A percentile compares a stretch with the other conserved stretches of the same genome.
Conservation (phyloP, 2,329 filamentous ascomycete species). For the Lasiodiplodia sp. region DNA sequence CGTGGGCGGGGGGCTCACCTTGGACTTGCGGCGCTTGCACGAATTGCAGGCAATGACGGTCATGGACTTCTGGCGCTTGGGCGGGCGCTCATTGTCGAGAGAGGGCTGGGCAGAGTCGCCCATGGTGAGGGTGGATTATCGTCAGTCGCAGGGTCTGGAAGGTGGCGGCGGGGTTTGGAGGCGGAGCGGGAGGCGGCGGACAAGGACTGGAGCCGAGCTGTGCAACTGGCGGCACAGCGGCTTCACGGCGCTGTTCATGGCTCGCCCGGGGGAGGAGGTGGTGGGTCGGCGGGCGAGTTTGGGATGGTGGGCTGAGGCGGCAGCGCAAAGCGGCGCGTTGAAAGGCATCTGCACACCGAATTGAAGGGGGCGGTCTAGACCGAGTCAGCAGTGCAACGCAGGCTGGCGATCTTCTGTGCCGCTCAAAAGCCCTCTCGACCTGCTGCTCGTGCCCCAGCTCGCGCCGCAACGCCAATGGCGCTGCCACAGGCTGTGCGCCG, state of each 20-base stretch:
- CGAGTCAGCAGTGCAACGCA: slow-evolving; percentile 7
- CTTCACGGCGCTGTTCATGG: slow-evolving; percentile 22
- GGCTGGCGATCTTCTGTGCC: not conserved
- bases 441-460: not conserved
- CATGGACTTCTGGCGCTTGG: slow-evolving; percentile 28
- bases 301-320: slow-evolving; percentile 12
- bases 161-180: not conserved
- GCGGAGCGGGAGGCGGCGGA: slow-evolving; percentile 13
- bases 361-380: slow-evolving; percentile 14
- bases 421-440: not conserved
- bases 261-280: slow-evolving; percentile 1
- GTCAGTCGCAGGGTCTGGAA: not conserved
- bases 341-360: slow-evolving; percentile 2
- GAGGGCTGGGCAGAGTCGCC: not conserved
- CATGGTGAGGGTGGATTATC: slow-evolving; percentile 1
- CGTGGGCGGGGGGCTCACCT: slow-evolving; percentile 1
- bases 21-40: slow-evolving; percentile 28
- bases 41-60: slow-evolving; percentile 28
- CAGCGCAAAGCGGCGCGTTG: not conserved
- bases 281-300: not conserved
- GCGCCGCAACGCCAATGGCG: not conserved
- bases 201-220: slow-evolving; percentile 10
- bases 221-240: slow-evolving; percentile 19
- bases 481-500: not conserved
- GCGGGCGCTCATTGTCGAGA: slow-evolving; percentile 7